Evolutionary conservation across 2,329 filamentous ascomycete species (phyloP).

Genomic region (Exophiala lecanii-corni): DNA sequence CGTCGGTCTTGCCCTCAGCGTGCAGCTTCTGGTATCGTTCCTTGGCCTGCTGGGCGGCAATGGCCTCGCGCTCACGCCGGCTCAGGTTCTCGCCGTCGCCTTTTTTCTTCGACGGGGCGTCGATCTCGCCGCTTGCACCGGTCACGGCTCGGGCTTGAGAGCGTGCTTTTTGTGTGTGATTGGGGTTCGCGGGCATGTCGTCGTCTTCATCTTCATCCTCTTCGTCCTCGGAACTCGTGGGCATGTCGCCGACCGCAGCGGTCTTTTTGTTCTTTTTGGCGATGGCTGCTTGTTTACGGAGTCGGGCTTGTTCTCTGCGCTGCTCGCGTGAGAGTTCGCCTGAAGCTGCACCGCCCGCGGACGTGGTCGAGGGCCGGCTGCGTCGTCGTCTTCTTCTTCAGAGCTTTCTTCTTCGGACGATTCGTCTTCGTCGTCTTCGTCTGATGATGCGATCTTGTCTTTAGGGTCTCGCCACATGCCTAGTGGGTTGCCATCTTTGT

Average conservation of each 20-base stretch:
- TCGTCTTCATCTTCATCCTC: conserved; percentile 35
- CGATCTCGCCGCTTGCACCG: conserved; percentile 35
- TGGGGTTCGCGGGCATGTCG: conserved; percentile 72
- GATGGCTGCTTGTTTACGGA: conserved; percentile 84
- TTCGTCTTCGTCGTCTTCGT: conserved; percentile 47
- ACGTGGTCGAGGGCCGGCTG: conserved; percentile 33
- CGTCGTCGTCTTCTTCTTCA: conserved; percentile 45
- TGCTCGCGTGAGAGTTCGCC: conserved; percentile 71
- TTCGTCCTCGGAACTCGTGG: conserved; percentile 52
- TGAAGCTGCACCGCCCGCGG: conserved; percentile 35
- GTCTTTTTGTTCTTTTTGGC: conserved; percentile 65
- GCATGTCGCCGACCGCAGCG: conserved; percentile 80
- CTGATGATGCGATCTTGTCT: conserved; percentile 34
- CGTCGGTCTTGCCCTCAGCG: conserved; percentile 92
- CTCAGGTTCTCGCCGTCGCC: conserved; percentile 54
- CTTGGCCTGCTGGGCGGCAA: conserved; percentile 82
- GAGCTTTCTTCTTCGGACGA: conserved; percentile 45
- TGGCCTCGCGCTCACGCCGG: conserved; percentile 67
- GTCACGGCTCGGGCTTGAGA: conserved; percentile 55
- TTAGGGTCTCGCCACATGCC: conserved; percentile 68
- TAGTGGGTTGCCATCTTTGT: conserved; percentile 81
- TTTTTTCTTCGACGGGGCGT: conserved; percentile 52
- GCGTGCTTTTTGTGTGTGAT: conserved; percentile 65
- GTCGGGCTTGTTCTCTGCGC: conserved; percentile 81
- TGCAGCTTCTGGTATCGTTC: conserved; percentile 90